Evolutionary conservation across 495 filamentous ascomycete genomes (phyloP).

Genomic region (Baudoinia panamericana): DNA sequence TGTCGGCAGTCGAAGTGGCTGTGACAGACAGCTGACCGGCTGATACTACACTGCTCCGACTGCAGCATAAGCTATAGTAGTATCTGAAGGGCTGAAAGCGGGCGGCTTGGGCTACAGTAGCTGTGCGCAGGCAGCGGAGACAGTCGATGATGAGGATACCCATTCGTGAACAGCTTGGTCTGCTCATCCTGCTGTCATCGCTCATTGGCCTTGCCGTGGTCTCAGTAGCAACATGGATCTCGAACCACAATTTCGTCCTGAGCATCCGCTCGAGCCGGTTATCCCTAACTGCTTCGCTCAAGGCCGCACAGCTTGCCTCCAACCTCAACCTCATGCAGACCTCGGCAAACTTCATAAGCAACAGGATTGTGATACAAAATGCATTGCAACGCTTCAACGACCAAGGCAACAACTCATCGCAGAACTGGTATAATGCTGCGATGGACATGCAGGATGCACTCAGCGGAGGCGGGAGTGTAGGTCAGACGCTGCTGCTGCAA

Average conservation of each 20-base stretch:
- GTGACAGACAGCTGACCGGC: too few species aligned
- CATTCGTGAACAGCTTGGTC: slow-evolving; percentile 68
- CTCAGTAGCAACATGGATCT: slow-evolving; percentile 52
- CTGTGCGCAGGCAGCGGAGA: too few species aligned
- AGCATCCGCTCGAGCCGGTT: slow-evolving; percentile 49
- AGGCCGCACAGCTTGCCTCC: slow-evolving; percentile 65
- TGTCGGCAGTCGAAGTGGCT: too few species aligned
- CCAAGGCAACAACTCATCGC: slow-evolving; percentile 36
- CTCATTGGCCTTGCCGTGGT: slow-evolving; percentile 53
- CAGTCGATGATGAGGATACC: slow-evolving; percentile 64
- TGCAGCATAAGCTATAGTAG: too few species aligned
- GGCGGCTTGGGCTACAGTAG: too few species aligned
- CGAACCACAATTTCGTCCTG: slow-evolving; percentile 61
- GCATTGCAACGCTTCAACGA: slow-evolving; percentile 49
- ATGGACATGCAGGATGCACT: slow-evolving; percentile 37
- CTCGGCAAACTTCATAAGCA: slow-evolving; percentile 50
- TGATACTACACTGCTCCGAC: too few species aligned
- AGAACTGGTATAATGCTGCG: slow-evolving; percentile 42
- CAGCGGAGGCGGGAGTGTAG: slow-evolving; percentile 4
- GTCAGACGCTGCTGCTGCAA: slow-evolving; percentile 48
- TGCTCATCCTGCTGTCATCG: slow-evolving; percentile 57
- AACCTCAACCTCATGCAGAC: slow-evolving; percentile 62
- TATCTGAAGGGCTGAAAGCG: too few species aligned
- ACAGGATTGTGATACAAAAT: slow-evolving; percentile 52
- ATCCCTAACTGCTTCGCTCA: slow-evolving; percentile 68